phyloP scores from a whole-genome alignment of 768 basidiomycete genomes.

The Lactarius indigo region DNA sequence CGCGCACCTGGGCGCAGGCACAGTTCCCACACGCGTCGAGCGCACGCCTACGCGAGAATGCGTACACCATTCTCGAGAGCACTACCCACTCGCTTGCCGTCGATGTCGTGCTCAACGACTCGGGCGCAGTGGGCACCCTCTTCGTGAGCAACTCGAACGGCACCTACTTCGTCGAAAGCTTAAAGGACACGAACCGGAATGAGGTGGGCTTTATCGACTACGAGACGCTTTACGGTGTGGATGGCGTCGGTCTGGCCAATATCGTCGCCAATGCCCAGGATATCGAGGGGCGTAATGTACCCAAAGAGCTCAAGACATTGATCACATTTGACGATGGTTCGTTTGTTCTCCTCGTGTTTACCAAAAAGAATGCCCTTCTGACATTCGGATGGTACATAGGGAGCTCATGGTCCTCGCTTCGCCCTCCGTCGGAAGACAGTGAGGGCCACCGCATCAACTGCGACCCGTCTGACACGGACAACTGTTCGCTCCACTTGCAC shows the following conservation, averaged over 20 bases:
- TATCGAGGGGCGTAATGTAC: conserved; percentile 64
- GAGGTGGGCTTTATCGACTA: conserved; percentile 87
- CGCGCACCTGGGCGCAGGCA: conserved; percentile 80
- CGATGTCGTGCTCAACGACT: conserved; percentile 79
- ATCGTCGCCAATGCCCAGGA: conserved; percentile 79
- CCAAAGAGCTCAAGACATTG: conserved; percentile 70
- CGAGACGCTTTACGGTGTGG: conserved; percentile 80
- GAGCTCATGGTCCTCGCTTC: conserved; percentile 72
- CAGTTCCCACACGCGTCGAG: conserved; percentile 89
- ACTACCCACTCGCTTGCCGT: conserved; percentile 92
- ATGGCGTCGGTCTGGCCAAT: conserved; percentile 91
- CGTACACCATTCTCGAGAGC: conserved; percentile 94
- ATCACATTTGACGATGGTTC: conserved; percentile 89
- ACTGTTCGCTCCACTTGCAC: conserved; percentile 86
- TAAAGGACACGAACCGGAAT: conserved; percentile 92
- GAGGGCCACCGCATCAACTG: conserved; percentile 65
- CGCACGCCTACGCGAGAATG: conserved; percentile 79
- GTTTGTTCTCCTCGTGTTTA: conserved; percentile 1
- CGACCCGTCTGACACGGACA: conserved; percentile 48
- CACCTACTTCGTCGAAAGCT: conserved; percentile 87
- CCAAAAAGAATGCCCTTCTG: conserved; percentile 10
- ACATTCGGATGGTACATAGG: conserved; percentile 33
- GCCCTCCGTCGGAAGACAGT: conserved; percentile 51
- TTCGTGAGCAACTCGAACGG: conserved; percentile 97
- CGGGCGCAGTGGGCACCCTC: conserved; percentile 72